Evolutionary conservation across 2,329 filamentous ascomycete genomes (phyloP), one percentile per base, ranked within the genome.

Genomic region (Phyllosticta ampelicida): DNA sequence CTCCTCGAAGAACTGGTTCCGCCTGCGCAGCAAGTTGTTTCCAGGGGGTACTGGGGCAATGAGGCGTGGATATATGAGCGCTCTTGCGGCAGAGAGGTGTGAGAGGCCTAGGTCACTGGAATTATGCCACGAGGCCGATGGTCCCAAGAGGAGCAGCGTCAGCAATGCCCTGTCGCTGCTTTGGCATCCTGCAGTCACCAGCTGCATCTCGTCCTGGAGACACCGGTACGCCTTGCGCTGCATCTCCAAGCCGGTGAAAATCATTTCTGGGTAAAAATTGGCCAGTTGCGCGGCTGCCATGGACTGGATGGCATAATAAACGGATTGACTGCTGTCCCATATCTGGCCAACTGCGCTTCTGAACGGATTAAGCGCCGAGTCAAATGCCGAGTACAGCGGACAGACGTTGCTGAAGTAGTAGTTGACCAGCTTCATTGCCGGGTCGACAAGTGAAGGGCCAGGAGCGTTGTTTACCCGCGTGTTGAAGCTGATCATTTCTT

Each of bases 381-480:
- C 83, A 63, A 83, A 86, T 60, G 79, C 83, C n/a, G 82, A 85
- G 66, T 83, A 85, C 9, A 85, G 69, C 3, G 75, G 77, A 53
- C 80, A 83, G 2, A 84, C 80, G 60, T 84, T 80, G 63, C 80
- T 80, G 70, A 85, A 85, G 63, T 85, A 85, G 63, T 85, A 82
- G 53, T 84, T 80, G 9, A 85, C 78, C 16, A 85, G 71, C 51
- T 80, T 76, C 52, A 79, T 82, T 3, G 79, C 77, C 18, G 77
- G 71, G 52, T 81, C 78, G 66, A 71, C 30, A 68, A 63, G 30
- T 67, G 65, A 21, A 44, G 48, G 48, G 9, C 23, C 21, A 9
- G 29, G 48, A 11, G 28, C 13, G 10, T 29, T 29, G 10, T 19
- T 20, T 10, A 23, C 23, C 18, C 44, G 49, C 26, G 48, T 50